Conservation (phyloP, 2,329 filamentous ascomycete species). For the Pseudogymnoascus sp. region DNA sequence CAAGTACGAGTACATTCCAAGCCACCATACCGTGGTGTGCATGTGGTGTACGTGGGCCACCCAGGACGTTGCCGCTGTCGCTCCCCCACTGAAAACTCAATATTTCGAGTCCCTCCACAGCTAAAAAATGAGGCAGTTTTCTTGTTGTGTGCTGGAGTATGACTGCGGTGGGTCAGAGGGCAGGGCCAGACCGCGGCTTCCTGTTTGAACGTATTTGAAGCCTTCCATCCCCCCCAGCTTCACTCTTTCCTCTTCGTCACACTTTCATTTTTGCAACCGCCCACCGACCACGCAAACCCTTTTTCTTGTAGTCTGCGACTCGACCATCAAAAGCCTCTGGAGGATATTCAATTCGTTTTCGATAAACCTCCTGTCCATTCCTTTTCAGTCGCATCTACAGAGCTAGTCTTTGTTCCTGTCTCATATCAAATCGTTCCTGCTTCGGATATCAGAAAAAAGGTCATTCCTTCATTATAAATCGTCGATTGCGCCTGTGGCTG, state of each 20-base stretch:
- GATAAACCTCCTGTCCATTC: conserved; percentile 7
- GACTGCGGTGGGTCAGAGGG: neutral
- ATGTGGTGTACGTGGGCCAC: neutral
- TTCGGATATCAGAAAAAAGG: neutral
- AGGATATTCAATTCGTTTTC: conserved; percentile 3
- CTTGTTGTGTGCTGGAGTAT: neutral
- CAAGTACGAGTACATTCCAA: neutral
- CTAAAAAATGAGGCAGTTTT: neutral
- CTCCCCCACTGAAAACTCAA: neutral
- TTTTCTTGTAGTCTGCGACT: conserved; percentile 8
- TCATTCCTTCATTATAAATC: neutral
- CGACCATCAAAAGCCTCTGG: conserved; percentile 2
- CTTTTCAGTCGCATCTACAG: conserved; percentile 6
- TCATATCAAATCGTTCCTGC: neutral
- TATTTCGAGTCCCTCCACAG: neutral
- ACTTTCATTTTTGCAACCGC: conserved; percentile 5
- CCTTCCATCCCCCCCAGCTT: neutral
- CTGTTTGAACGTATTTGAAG: neutral
- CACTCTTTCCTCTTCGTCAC: neutral
- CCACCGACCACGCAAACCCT: conserved; percentile 6
- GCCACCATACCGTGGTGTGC: neutral
- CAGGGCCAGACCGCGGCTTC: neutral
- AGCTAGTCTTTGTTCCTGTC: neutral
- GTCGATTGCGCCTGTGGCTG: conserved; percentile 3
- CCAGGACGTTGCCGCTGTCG: neutral